phyloP scores from a whole-genome alignment of 441 rosid species.

The Raphanus hybrid region DNA sequence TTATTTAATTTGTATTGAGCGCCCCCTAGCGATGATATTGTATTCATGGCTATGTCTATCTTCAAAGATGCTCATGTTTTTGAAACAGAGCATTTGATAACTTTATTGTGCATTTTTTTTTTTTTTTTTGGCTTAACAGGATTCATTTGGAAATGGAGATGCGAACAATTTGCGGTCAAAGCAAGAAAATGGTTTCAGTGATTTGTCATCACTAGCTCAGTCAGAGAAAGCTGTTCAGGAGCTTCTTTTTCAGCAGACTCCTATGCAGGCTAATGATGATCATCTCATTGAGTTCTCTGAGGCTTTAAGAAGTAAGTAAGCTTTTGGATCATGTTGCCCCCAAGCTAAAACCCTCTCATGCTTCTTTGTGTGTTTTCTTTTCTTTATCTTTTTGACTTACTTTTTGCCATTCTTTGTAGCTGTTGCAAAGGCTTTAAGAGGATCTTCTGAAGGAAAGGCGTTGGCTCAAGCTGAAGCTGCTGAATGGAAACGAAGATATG shows the following conservation, averaged over 20 bases:
- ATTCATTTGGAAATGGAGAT: conserved; percentile 54
- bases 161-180: conserved; percentile 47
- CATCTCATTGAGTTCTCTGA: conserved; percentile 95
- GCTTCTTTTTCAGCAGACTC: conserved; percentile 72
- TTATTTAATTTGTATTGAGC: neutral
- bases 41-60: neutral
- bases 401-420: conserved; percentile 51
- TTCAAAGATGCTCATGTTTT: conserved; percentile 6
- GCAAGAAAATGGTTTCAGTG: conserved; percentile 56
- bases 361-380: neutral
- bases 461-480: conserved; percentile 97
- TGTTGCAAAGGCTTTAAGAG: conserved; percentile 94
- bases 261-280: conserved; percentile 75
- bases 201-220: conserved; percentile 54
- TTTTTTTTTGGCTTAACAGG: neutral
- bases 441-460: conserved; percentile 98
- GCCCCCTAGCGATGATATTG: neutral
- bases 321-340: neutral
- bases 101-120: neutral
- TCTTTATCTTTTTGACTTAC: conserved; percentile 19
- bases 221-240: conserved; percentile 94
- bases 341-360: conserved; percentile 1
- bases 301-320: conserved; percentile 83
- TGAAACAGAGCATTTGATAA: neutral
- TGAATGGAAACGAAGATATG: conserved; percentile 97